phyloP scores from a whole-genome alignment of 2,329 filamentous ascomycete species.

The Pochonia chlamydosporia region DNA sequence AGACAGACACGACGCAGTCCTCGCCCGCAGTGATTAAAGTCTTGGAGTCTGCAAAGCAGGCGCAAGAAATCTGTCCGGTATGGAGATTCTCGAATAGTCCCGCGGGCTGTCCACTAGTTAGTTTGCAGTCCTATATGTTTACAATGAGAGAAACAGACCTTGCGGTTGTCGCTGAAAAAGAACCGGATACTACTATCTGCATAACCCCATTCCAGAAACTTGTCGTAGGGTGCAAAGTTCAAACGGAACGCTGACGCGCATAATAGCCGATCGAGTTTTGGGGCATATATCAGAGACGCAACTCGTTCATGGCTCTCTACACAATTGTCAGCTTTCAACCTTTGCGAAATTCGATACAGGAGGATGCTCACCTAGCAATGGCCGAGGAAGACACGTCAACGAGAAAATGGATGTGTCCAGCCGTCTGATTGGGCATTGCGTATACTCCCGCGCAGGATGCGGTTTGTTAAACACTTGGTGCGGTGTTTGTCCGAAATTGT shows the following conservation, averaged over 20 bases:
- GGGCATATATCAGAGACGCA: constrained; percentile 68
- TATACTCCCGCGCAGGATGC: constrained; percentile 71
- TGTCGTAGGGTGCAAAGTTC: constrained; percentile 87
- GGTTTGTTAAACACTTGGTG: constrained; percentile 84
- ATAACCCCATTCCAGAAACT: constrained; percentile 94
- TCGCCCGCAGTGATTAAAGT: constrained; percentile 88
- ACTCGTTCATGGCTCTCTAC: constrained; percentile 70
- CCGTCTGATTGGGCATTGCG: constrained; percentile 57
- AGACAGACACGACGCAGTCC: constrained; percentile 86
- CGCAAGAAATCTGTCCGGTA: constrained; percentile 78
- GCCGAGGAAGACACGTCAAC: constrained; percentile 71
- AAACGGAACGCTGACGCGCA: constrained; percentile 79
- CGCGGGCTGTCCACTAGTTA: constrained; percentile 45
- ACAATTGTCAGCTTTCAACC: background rate
- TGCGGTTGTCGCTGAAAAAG: constrained; percentile 76
- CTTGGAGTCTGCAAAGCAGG: constrained; percentile 80
- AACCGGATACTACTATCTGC: constrained; percentile 90
- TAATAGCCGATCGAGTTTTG: constrained; percentile 75
- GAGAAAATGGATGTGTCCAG: constrained; percentile 74
- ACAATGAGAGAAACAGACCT: constrained; percentile 38
- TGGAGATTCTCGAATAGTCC: constrained; percentile 93
- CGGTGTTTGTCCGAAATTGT: constrained; percentile 97
- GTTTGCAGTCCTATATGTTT: constrained; percentile 11
- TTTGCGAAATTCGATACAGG: background rate
- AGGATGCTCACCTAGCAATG: constrained; percentile 55